These are phyloP conservation scores for Euphrasia confusa DNA, from an alignment of 257 asterid genomes.

Conservation along the genomic window DNA sequence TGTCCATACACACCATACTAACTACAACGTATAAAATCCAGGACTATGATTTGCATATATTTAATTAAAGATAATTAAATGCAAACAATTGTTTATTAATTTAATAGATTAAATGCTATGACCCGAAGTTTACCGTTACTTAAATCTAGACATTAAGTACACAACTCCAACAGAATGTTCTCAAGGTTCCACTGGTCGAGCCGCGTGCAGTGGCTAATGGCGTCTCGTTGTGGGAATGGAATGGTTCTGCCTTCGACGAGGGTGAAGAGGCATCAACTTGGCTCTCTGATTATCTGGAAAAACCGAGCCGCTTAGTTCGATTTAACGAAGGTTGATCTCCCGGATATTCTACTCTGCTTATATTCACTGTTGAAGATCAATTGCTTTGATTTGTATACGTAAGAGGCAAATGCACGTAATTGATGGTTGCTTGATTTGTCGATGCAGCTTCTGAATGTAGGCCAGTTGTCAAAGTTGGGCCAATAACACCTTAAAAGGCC, in stretches of 20 bases:
- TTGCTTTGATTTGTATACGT: neutral
- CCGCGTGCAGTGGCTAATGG: constrained; percentile 45
- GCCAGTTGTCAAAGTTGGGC: constrained; percentile 42
- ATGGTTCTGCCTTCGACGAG: constrained; percentile 74
- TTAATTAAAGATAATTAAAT: no score
- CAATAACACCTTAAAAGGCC: no score
- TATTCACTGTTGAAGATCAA: no score
- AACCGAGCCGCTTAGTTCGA: constrained; percentile 60
- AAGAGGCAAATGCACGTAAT: no score
- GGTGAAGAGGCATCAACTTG: constrained; percentile 62
- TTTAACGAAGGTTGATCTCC: constrained; percentile 48
- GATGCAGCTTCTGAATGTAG: constrained; percentile 46
- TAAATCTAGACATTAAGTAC: no score
- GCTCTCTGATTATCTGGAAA: constrained; percentile 59
- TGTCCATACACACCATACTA: no score
- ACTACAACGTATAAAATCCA: no score
- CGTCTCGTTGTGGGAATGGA: constrained; percentile 73
- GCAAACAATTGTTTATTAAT: no score
- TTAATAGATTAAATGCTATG: no score
- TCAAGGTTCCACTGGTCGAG: constrained; percentile 50
- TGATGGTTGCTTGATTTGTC: neutral
- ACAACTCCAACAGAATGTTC: no score
- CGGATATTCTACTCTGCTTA: neutral
- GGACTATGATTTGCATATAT: no score
- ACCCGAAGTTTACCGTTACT: no score